A percentile compares a stretch with the other conserved stretches of the same genome.
Conservation (phyloP, 2,329 filamentous ascomycete genomes). For the Colletotrichum melonis region DNA sequence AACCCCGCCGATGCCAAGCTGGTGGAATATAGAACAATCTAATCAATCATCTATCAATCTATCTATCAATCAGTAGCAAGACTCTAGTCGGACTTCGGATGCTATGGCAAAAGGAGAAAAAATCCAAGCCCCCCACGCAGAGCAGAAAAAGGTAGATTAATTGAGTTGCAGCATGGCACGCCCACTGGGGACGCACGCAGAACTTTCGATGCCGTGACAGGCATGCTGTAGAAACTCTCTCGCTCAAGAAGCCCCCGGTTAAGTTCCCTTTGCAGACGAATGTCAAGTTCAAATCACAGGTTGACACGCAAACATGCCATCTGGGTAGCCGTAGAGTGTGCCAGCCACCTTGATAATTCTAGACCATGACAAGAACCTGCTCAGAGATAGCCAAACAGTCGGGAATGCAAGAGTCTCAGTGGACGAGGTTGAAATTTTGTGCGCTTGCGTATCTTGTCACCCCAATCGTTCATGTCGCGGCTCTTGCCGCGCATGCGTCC, state of each 20-base stretch:
- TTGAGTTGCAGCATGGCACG: conserved; percentile 3
- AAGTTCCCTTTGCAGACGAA: background rate
- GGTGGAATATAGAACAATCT: background rate
- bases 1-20: conserved; percentile 22
- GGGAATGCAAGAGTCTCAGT: conserved; percentile 14
- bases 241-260: background rate
- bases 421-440: background rate
- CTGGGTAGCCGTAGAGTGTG: background rate
- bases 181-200: background rate
- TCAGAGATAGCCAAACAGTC: background rate
- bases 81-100: background rate
- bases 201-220: background rate
- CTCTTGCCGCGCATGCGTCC: background rate
- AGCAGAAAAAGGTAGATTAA: background rate
- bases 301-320: conserved; percentile 17
- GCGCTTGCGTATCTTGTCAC: conserved; percentile 10
- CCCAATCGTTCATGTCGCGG: background rate
- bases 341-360: background rate
- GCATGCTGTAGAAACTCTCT: background rate
- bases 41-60: too few relatives aligned
- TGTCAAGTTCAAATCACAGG: background rate
- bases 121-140: conserved; percentile 18
- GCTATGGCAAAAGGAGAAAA: too few relatives aligned
- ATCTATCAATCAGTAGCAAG: background rate
- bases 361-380: background rate